A percentile compares a stretch with the other conserved stretches of the same genome.
phyloP scores from a whole-genome alignment of 192 early-diverging fungal genomes.

The Podila epicladia region DNA sequence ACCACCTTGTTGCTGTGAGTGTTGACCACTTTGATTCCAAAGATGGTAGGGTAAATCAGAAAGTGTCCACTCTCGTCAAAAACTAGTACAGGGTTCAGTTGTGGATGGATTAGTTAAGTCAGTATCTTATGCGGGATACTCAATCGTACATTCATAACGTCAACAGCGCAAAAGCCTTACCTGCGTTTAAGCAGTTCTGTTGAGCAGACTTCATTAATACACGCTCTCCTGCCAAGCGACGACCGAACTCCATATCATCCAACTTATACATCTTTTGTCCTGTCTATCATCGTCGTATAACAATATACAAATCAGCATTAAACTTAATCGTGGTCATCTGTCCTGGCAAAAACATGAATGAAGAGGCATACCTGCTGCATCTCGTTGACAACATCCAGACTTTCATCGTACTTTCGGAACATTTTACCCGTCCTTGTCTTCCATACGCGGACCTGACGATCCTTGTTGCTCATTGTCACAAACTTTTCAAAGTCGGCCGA shows the following conservation, averaged over 20 bases:
- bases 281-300: constrained; percentile 51
- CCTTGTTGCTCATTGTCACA: constrained; percentile 86
- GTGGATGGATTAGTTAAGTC: no score
- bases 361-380: constrained; percentile 78
- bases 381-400: constrained; percentile 79
- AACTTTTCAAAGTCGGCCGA: constrained; percentile 86
- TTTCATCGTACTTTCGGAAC: constrained; percentile 92
- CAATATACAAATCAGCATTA: not conserved
- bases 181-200: constrained; percentile 71
- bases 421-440: constrained; percentile 86
- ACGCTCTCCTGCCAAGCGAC: constrained; percentile 87
- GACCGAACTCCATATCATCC: constrained; percentile 99
- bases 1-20: constrained; percentile 86
- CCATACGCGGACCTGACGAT: constrained; percentile 89
- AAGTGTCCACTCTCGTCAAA: constrained; percentile 94
- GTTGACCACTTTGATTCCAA: constrained; percentile 97
- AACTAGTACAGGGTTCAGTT: constrained; percentile 42
- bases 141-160: no score
- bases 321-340: not conserved
- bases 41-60: constrained; percentile 90
- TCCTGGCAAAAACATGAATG: not conserved
- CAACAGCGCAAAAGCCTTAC: constrained; percentile 31
- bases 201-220: constrained; percentile 85
- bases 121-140: no score
- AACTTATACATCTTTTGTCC: constrained; percentile 79